Percentiles rank a stretch among this genome's conserved stretches.
Evolutionary conservation across 2,329 filamentous ascomycete genomes (phyloP).

Genomic region (Teratosphaeria epicoccoides): DNA sequence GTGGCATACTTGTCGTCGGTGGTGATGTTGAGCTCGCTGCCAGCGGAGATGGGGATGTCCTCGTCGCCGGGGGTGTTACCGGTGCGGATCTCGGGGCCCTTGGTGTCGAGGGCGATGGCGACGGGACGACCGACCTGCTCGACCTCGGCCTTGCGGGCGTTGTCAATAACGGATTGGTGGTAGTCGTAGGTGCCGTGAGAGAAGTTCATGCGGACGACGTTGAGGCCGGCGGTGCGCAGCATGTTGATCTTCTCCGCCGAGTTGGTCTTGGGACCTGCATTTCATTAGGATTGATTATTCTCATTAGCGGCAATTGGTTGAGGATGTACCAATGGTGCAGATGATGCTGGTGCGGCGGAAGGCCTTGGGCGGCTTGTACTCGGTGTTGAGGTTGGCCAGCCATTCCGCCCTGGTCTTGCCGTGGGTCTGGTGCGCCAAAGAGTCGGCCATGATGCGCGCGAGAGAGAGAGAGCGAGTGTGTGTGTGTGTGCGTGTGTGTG

Average conservation of each 20-base stretch:
- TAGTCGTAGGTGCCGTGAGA: conserved; percentile 91
- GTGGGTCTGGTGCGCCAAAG: conserved; percentile 71
- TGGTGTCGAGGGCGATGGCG: conserved; percentile 83
- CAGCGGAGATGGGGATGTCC: conserved; percentile 72
- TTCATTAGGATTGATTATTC: neutral
- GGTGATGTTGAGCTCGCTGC: conserved; percentile 85
- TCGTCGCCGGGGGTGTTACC: conserved; percentile 60
- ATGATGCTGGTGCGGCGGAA: conserved; percentile 97
- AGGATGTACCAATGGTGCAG: conserved; percentile 73
- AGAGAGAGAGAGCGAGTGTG: neutral
- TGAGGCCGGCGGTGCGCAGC: conserved; percentile 77
- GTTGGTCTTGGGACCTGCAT: conserved; percentile 82
- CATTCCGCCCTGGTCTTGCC: conserved; percentile 63
- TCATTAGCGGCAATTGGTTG: neutral
- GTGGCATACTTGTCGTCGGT: conserved; percentile 89
- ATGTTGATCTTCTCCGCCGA: conserved; percentile 93
- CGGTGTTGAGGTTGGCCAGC: conserved; percentile 74
- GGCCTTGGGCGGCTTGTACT: conserved; percentile 75
- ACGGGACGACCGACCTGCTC: conserved; percentile 70
- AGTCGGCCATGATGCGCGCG: conserved; percentile 48
- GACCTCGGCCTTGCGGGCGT: conserved; percentile 78
- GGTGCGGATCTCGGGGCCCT: conserved; percentile 80
- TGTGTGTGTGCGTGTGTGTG: neutral
- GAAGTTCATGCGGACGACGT: conserved; percentile 99
- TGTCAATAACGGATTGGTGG: conserved; percentile 96